Percentiles rank a stretch among this genome's conserved stretches.
Evolutionary conservation across 192 early-diverging fungal genomes (phyloP).

Genomic region (Backusella circina): DNA sequence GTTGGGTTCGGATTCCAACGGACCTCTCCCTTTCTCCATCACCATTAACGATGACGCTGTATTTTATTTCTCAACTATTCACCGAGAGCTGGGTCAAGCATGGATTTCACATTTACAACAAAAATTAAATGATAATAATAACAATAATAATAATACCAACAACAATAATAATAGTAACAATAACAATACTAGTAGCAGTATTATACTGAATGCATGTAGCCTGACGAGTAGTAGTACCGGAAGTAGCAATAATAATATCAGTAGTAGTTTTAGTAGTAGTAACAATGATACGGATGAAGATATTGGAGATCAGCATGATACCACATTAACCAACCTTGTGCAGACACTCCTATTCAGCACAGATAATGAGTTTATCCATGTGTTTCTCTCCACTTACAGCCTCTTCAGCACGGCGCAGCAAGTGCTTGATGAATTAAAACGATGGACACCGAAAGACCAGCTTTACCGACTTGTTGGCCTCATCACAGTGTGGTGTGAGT

Average conservation of each 20-base stretch:
- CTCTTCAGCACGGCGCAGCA: constrained; percentile 31
- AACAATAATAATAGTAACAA: not conserved
- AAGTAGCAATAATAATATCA: not conserved
- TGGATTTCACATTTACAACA: not conserved
- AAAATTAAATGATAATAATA: not conserved
- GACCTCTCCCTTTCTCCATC: not conserved
- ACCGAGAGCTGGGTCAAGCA: not conserved
- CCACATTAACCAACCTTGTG: constrained; percentile 60
- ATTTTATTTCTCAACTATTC: not conserved
- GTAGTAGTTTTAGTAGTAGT: not conserved
- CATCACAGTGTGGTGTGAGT: constrained; percentile 28
- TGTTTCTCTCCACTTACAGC: constrained; percentile 39
- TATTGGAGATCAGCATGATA: constrained; percentile 22
- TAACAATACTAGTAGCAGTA: not conserved
- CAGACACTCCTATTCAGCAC: constrained; percentile 20
- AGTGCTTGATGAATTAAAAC: constrained; percentile 7
- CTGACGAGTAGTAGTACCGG: not conserved
- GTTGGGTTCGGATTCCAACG: not conserved
- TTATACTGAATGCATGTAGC: not conserved
- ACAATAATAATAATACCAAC: not conserved
- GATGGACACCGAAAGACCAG: not conserved
- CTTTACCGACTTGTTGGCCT: not conserved
- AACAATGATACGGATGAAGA: not conserved
- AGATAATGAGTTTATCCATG: constrained; percentile 23
- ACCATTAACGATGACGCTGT: not conserved